Percentiles rank a stretch among this genome's conserved stretches.
These are phyloP conservation scores for Rhynchospora breviuscula DNA, from an alignment of 176 grass and related monocot species.

Conservation along the genomic window DNA sequence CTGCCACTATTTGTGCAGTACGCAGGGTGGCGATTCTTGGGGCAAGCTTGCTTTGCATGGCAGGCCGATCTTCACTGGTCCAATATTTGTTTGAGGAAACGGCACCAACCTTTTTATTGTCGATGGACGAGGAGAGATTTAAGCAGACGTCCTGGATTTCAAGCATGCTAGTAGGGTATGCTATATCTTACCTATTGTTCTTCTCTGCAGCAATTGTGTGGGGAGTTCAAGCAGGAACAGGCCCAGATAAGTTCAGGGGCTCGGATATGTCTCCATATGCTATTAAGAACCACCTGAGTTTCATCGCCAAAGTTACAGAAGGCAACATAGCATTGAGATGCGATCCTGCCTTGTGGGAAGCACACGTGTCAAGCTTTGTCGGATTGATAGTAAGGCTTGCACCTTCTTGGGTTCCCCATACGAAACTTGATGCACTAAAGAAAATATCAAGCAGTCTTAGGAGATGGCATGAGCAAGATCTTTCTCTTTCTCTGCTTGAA, in stretches of 20 bases:
- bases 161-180: conserved; percentile 2
- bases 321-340: conserved; percentile 62
- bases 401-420: conserved; percentile 52
- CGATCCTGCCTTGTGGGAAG: conserved; percentile 62
- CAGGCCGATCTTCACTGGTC: conserved; percentile 45
- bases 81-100: conserved; percentile 48
- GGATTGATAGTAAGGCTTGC: conserved; percentile 65
- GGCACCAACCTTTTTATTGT: conserved; percentile 41
- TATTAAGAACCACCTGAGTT: conserved; percentile 49
- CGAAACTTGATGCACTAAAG: conserved; percentile 52
- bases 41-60: conserved; percentile 47
- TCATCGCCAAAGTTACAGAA: conserved; percentile 55
- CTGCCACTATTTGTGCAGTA: conserved; percentile 29
- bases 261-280: conserved; percentile 36
- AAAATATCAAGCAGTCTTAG: conserved; percentile 54
- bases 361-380: conserved; percentile 57
- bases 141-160: background rate
- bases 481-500: conserved; percentile 60
- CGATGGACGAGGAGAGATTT: conserved; percentile 21
- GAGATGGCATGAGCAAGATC: conserved; percentile 43
- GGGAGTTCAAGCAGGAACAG: conserved; percentile 40
- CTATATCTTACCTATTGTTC: conserved; percentile 46
- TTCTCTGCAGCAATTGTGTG: conserved; percentile 42
- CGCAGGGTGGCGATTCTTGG: conserved; percentile 46
- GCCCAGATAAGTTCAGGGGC: conserved; percentile 26